Evolutionary conservation across 768 basidiomycete species (phyloP).

Genomic region (Lactarius vividus): DNA sequence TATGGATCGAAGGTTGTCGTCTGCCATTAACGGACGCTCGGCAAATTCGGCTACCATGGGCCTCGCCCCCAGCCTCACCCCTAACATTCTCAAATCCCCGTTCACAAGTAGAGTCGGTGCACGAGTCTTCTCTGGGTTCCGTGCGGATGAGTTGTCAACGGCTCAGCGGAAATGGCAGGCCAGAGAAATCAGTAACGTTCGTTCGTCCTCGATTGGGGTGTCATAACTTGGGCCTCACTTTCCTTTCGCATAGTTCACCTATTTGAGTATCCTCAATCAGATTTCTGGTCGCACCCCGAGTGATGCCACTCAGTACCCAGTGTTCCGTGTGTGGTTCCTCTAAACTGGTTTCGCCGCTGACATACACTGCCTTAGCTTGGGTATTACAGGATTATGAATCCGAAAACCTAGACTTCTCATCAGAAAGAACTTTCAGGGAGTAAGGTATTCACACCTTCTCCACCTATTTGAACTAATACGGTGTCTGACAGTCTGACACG

Average conservation of each 20-base stretch:
- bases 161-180: conserved; percentile 86
- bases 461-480: background rate
- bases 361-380: conserved; percentile 60
- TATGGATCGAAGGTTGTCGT: conserved; percentile 51
- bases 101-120: conserved; percentile 52
- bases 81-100: conserved; percentile 54
- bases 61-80: conserved; percentile 37
- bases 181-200: conserved; percentile 89
- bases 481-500: conserved; percentile 51
- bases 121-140: conserved; percentile 48
- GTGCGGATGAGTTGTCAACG: conserved; percentile 58
- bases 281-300: conserved; percentile 90
- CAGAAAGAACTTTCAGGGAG: conserved; percentile 69
- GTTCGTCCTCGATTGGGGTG: conserved; percentile 5
- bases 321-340: conserved; percentile 61
- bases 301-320: conserved; percentile 93
- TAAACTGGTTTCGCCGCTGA: background rate
- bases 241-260: conserved; percentile 64
- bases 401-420: conserved; percentile 57
- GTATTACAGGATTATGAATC: conserved; percentile 84
- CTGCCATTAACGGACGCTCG: conserved; percentile 41
- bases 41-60: conserved; percentile 29
- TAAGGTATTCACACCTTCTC: conserved; percentile 38
- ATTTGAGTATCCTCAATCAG: conserved; percentile 86
- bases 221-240: conserved; percentile 8